Base-by-base conservation (phyloP, 169 alveolate species). In the Theileria orientalis region DNA sequence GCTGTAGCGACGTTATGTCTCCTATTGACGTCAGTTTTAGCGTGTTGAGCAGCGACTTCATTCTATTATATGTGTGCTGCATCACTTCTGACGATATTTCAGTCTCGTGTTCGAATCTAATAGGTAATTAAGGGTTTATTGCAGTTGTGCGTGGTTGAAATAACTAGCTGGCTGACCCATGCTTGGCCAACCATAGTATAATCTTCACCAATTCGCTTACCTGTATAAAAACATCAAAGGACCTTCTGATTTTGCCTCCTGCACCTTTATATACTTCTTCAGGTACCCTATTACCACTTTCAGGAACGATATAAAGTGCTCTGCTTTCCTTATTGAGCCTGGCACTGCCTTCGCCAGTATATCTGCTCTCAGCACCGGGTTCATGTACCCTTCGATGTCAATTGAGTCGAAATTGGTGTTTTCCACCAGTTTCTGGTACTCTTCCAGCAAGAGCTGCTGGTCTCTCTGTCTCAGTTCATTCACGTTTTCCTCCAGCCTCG, bases 281-380 rank as follows among this genome's bases (percentile, higher is more conserved):
- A 96, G 75, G 71, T 93, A 95, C n/a, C 93, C 92, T 0, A 96
- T 94, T 13, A 97, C 88, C 44, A 92, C 83, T 74, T 96, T 94
- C 88, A 95, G 74, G 52, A 94, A 89, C 32, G 90, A 78, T 33
- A 96, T 73, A 82, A 96, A 96, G 61, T 95, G 98, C 71, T 94
- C 98, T 13, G 98, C 98, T 52, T 91, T 91, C 30, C 98, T 90
- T 8, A 96, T 96, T 47, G 92, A 84, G 1, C 98, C 98, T 2
- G 99, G 99, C 1, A 96, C 89, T 0, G 88, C 90, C 60, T 82
- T 84, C 52, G 47, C 76, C 41, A 89, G 27, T 0, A 82, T 76
- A 37, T 89, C 90, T 3, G 86, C 95, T 7, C 95, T 92, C 19
- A 93, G 83, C 14, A 93, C 87, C 0, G 98, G 98, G 77, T 66